Base-by-base conservation (phyloP, 306 rosid species). In the Rubus idaeus region DNA sequence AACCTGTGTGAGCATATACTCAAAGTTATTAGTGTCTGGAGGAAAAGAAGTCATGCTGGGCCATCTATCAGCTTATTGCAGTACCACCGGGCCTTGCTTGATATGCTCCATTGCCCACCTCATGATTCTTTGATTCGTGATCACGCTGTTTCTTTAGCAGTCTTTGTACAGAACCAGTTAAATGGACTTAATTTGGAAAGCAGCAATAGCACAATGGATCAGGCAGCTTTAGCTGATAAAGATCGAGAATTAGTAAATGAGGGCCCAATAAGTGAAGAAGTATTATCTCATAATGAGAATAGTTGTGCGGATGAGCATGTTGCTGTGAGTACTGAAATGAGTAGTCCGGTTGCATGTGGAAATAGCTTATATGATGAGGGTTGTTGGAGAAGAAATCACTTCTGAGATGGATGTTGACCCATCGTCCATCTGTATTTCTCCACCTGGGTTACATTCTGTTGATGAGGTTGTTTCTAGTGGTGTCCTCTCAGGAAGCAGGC, bases 121-220 rank as follows among this genome's bases (percentile, higher is more conserved):
- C 88, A 74, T 81, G 97, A 94, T 88, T 91, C 97, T 68, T 79
- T 92, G 78, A 88, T 90, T 67, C 87, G 85, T 71, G 97, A 92
- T 78, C 96, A 94, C 21, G 97, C 95, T 6, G 82, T 90, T 74
- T 87, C 97, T 14, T 79, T 90, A 71, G 95, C 96, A 17, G 91
- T 87, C 72, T 86, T 89, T 51, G 91, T 91, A 62, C 94, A 87
- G 83, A 86, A 84, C 77, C 90, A 89, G 84, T 80, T 94, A 76
- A 80, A 81, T 68, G 76, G 71, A 21, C 78, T 87, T 9, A 80
- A 81, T 83, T 67, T 65, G 21, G 97, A 84, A 51, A 81, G 85
- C 39, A 30, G 80, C 50, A 73, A 61, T 56, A 72, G 80, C 76
- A 81, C 56, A 10, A 55, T 23, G 50, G 78, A 83, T 81, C 73